Conservation (phyloP, 164 flowering plant species). For the Litsea cubeba region DNA sequence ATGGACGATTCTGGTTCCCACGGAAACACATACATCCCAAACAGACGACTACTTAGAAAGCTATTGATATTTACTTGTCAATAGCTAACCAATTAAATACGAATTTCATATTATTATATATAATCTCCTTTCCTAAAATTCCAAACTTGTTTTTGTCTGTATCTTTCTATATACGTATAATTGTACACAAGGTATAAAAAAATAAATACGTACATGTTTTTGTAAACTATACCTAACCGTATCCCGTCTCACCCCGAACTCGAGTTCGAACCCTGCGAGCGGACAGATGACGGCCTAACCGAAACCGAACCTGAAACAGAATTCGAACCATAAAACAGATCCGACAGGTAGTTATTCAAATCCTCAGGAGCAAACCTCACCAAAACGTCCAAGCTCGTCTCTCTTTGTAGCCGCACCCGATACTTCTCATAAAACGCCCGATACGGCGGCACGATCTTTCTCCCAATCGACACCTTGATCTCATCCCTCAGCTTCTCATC, state of each 20-base stretch:
- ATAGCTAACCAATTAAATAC: too few relatives aligned
- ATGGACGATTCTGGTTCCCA: too few relatives aligned
- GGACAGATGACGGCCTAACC: background rate
- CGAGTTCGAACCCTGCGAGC: background rate
- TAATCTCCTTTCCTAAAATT: too few relatives aligned
- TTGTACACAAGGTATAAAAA: background rate
- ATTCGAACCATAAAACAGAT: slow-evolving; percentile 40
- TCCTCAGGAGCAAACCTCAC: slow-evolving; percentile 69
- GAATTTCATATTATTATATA: too few relatives aligned
- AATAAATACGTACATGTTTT: background rate
- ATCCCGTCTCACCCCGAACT: too few relatives aligned
- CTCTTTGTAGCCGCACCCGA: slow-evolving; percentile 14
- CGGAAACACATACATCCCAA: too few relatives aligned
- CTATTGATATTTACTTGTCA: too few relatives aligned
- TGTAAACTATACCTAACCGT: background rate
- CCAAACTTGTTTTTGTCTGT: too few relatives aligned
- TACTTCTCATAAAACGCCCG: slow-evolving; percentile 37
- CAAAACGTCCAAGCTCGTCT: slow-evolving; percentile 14
- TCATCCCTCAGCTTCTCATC: slow-evolving; percentile 50
- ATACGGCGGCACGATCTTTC: slow-evolving; percentile 39
- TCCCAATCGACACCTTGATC: slow-evolving; percentile 36
- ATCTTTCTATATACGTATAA: background rate
- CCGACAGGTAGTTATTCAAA: slow-evolving; percentile 64
- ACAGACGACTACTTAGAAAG: too few relatives aligned
- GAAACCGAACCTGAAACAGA: background rate